Percentiles rank a stretch among this genome's conserved stretches.
Evolutionary conservation across 306 rosid species (phyloP).

Genomic region (Chamaecrista fasciculata): DNA sequence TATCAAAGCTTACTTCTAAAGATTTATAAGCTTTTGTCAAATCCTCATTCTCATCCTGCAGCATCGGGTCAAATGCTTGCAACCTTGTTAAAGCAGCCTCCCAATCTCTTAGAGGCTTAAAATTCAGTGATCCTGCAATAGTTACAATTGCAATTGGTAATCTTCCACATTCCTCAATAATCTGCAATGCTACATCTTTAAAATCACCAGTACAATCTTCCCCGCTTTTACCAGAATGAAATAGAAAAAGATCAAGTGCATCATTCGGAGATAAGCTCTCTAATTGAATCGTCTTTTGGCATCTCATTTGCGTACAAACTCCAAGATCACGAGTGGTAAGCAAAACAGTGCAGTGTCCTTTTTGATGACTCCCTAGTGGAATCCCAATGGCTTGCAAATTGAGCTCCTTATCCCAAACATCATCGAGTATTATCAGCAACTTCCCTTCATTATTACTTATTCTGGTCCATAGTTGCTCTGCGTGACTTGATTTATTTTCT

Average conservation of each 20-base stretch:
- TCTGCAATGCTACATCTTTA: background rate
- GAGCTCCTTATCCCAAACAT: slow-evolving; percentile 27
- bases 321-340: slow-evolving; percentile 1
- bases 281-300: slow-evolving; percentile 10
- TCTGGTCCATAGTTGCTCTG: background rate
- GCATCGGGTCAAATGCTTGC: background rate
- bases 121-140: slow-evolving; percentile 18
- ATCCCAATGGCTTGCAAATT: slow-evolving; percentile 26
- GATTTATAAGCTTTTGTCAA: slow-evolving; percentile 9
- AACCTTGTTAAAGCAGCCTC: background rate
- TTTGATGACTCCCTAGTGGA: background rate
- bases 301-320: slow-evolving; percentile 8
- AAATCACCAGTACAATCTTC: background rate
- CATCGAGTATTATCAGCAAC: slow-evolving; percentile 31
- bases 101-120: background rate
- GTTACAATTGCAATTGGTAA: background rate
- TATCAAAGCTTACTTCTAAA: slow-evolving; percentile 25
- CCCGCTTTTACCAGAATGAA: background rate
- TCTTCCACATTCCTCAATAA: slow-evolving; percentile 28
- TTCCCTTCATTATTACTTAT: background rate
- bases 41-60: slow-evolving; percentile 10
- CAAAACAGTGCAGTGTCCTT: slow-evolving; percentile 6
- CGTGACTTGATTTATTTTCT: background rate
- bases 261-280: background rate
- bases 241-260: slow-evolving; percentile 16